Percentiles rank a stretch among this genome's conserved stretches.
These are phyloP conservation scores for Endoconidiophora laricicola DNA, from an alignment of 2,329 filamentous ascomycete species.

Conservation along the genomic window DNA sequence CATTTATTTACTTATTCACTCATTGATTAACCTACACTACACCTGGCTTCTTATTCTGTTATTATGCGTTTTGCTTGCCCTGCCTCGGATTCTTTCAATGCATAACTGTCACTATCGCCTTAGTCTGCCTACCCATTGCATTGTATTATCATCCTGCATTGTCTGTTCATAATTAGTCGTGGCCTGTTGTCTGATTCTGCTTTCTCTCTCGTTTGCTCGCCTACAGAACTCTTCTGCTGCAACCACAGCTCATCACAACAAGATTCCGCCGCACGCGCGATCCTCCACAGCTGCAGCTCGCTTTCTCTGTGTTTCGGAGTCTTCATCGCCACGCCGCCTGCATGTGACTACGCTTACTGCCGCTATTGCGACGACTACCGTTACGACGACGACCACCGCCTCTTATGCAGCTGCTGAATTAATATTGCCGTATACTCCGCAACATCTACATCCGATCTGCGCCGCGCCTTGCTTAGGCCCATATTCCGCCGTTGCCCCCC, in stretches of 20 bases:
- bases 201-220: background rate
- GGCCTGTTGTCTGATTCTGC: background rate
- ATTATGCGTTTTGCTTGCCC: too few species aligned
- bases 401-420: too few species aligned
- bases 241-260: background rate
- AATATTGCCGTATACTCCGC: too few species aligned
- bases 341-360: background rate
- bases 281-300: background rate
- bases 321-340: background rate
- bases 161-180: background rate
- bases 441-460: too few species aligned
- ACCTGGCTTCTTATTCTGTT: too few species aligned
- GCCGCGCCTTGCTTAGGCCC: too few species aligned
- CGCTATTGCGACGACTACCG: background rate
- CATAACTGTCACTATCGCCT: background rate
- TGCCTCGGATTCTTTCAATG: too few species aligned
- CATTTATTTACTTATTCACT: too few species aligned
- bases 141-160: slow-evolving; percentile 1
- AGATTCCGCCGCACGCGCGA: background rate
- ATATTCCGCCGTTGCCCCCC: too few species aligned
- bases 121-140: background rate
- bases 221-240: background rate
- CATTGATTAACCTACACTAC: too few species aligned
- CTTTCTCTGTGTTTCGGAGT: background rate
- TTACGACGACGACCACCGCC: background rate